Evolutionary conservation across 768 basidiomycete species (phyloP), one percentile per base, ranked within the genome.

Genomic region (Amanita rubescens): DNA sequence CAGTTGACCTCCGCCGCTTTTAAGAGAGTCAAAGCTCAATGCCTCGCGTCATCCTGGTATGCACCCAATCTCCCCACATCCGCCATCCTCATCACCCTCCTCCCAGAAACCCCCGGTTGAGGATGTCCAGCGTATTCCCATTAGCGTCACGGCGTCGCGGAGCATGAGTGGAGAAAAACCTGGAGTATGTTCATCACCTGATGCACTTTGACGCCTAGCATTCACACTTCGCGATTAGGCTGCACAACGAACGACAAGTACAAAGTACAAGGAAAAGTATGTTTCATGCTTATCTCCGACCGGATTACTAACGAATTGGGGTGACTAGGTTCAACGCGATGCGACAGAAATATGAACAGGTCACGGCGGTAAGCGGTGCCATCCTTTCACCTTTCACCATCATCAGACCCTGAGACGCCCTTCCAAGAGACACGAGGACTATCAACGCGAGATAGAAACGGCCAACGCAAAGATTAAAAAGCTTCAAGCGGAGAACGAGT

Each of bases 401-500:
- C 11, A 42, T 46, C 3, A 14, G n/a, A 7, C n/a, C 15, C 52
- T 37, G 41, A 53, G 42, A 7, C 17, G 19, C 3, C 5, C 12
- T 46, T 17, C 9, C 27, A 14, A 77, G 76, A 63, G 63, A 51
- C 71, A 73, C 34, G 70, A 72, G 43, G 60, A 64, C 1, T 65
- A 68, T 55, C 61, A 70, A 51, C 68, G 66, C 12, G 70, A 77
- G 24, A 67, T 76, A 11, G 71, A 74, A 5, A 30, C 65, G 9
- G 71, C 75, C 3, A 69, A 62, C 22, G 63, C 63, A 5, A 77
- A 73, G 58, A 65, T 71, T 17, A 72, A 73, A 59, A 71, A 70
- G 51, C 64, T 79, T 3, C 73, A 78, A 53, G 73, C 72, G 2
- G 78, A 79, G 60, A 77, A 78, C 55, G 75, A 78, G 77, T 79